Evolutionary conservation across 371 early-diverging fungal species (phyloP).

Genomic region (Cokeromyces recurvatus): DNA sequence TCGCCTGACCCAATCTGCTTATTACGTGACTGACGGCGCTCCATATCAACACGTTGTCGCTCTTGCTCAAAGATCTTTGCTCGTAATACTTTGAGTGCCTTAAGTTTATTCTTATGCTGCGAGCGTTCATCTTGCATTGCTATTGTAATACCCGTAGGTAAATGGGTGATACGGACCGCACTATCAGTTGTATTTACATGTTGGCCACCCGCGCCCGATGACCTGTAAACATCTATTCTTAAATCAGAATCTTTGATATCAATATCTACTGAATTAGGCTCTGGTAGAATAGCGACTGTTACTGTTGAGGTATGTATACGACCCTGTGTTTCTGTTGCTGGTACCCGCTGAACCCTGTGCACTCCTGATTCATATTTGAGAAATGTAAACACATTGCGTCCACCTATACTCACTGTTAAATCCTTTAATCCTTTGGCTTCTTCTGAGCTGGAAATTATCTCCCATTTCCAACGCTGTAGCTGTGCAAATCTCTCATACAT

Average conservation of each 20-base stretch:
- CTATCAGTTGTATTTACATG: constrained; percentile 96
- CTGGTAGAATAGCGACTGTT: constrained; percentile 81
- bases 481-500: constrained; percentile 79
- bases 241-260: constrained; percentile 68
- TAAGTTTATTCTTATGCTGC: constrained; percentile 87
- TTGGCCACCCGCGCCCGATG: constrained; percentile 85
- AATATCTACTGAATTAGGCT: constrained; percentile 70
- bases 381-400: constrained; percentile 67
- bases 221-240: constrained; percentile 72
- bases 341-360: constrained; percentile 81
- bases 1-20: constrained; percentile 66
- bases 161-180: constrained; percentile 91
- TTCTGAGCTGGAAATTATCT: constrained; percentile 47
- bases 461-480: constrained; percentile 66
- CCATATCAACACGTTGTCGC: constrained; percentile 48
- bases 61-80: constrained; percentile 79
- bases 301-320: constrained; percentile 84
- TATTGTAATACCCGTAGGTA: constrained; percentile 86
- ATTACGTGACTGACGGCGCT: constrained; percentile 60
- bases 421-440: constrained; percentile 59
- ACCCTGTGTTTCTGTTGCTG: constrained; percentile 79
- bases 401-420: constrained; percentile 60
- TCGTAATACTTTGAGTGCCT: constrained; percentile 79
- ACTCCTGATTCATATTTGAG: constrained; percentile 83
- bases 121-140: constrained; percentile 90